Percentiles rank a stretch among this genome's conserved stretches.
phyloP scores from a whole-genome alignment of 495 filamentous ascomycete species.

The Daldinia concentrica region DNA sequence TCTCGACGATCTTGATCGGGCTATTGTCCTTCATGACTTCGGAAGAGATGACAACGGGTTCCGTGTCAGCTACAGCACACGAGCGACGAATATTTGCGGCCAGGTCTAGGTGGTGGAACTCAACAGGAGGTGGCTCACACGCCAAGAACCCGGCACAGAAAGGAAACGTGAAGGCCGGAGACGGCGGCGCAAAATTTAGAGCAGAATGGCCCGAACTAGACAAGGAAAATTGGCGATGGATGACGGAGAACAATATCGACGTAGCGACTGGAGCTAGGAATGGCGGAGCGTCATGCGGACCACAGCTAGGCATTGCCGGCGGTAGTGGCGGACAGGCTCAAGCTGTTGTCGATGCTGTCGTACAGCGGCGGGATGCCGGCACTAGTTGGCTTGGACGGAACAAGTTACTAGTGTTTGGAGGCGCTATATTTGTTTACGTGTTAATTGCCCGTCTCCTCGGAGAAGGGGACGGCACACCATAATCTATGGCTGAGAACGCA shows the following conservation, averaged over 20 bases:
- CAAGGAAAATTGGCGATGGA: conserved; percentile 92
- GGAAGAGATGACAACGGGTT: conserved; percentile 98
- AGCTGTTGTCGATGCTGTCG: conserved; percentile 80
- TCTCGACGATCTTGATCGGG: conserved; percentile 94
- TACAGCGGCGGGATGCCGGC: conserved; percentile 77
- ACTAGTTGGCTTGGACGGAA: conserved; percentile 82
- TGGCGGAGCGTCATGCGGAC: conserved; percentile 66
- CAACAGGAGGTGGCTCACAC: conserved; percentile 89
- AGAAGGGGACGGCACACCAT: conserved; percentile 43
- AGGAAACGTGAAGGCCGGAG: conserved; percentile 73
- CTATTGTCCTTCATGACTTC: conserved; percentile 97
- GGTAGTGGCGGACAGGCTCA: conserved; percentile 76
- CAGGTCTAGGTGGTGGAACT: conserved; percentile 94
- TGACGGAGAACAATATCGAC: conserved; percentile 84
- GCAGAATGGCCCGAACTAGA: conserved; percentile 92
- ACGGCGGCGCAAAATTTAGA: conserved; percentile 90
- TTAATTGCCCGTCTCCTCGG: conserved; percentile 77
- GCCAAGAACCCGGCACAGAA: conserved; percentile 56
- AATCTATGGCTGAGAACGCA: not conserved
- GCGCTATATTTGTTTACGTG: conserved; percentile 78
- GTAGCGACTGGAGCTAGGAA: conserved; percentile 72
- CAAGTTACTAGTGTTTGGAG: conserved; percentile 74
- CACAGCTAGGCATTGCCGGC: conserved; percentile 70
- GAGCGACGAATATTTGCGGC: conserved; percentile 83
- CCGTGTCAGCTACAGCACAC: conserved; percentile 77